Base-by-base conservation (phyloP, 2,329 filamentous ascomycete genomes). In the Ophiostoma himal-ulmi region DNA sequence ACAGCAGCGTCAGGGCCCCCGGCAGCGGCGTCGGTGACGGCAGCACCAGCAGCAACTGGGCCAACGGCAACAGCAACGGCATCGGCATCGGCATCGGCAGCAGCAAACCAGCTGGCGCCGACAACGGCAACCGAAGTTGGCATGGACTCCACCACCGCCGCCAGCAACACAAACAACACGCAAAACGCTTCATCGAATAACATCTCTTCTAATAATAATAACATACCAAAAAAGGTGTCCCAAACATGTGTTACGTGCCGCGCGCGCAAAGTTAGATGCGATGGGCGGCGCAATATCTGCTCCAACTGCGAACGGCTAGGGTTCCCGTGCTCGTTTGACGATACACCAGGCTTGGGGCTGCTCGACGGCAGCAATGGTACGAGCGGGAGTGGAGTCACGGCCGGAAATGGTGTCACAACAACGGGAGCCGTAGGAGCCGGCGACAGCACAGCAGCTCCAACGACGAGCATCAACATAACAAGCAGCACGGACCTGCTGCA, bases 261-360 rank as follows among this genome's bases (percentile, higher is more conserved):
- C 30, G 80, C 82, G 67, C 83, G 85, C 75, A 87, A 88, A 77
- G 85, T 88, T 26, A 84, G 85, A 67, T 88, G 85, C 78, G 84
- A 87, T 75, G 84, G 85, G 48, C 79, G 81, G 14, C 83, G 83
- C 57, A 80, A 83, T 68, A 78, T 84, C 71, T 88, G 85, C 77
- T 83, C 83, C 77, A 87, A 86, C 77, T 88, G 85, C 77, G 83
- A 86, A 73, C 83, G 85, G 26, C 81, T 88, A 64, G 84, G 84
- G 67, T 87, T 87, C 74, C 80, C 82, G 7, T 88, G 85, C 76
- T 85, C 85, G 8, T 87, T 86, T 75, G 83, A 86, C 71, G 84
- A 85, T 20, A 22, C 65, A 10, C 62, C 36, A 10, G 62, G 36
- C 36, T 11, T 65, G 11, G 62, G 62, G 1, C 10, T 65, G 20